A percentile compares a stretch with the other conserved stretches of the same genome.
Evolutionary conservation across 1,139 yeast species (phyloP).

Genomic region (Taphrina confusa): DNA sequence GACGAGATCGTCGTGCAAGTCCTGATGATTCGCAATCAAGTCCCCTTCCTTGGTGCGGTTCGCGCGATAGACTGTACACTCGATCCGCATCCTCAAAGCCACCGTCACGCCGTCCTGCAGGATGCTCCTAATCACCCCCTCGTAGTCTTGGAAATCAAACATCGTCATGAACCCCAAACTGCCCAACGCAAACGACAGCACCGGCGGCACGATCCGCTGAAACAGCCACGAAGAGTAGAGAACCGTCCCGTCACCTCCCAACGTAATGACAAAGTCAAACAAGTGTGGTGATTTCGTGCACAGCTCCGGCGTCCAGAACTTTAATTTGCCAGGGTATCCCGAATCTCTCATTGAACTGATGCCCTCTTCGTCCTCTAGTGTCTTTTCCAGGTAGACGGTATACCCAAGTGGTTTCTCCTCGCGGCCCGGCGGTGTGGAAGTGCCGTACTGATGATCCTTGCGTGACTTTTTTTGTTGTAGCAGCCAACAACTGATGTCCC

Average conservation of each 20-base stretch:
- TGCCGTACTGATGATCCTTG: slow-evolving; percentile 1
- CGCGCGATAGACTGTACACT: slow-evolving; percentile 66
- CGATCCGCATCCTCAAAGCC: slow-evolving; percentile 71
- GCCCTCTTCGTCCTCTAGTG: slow-evolving; percentile 29
- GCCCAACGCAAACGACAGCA: slow-evolving; percentile 77
- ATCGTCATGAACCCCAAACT: slow-evolving; percentile 82
- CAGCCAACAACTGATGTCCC: slow-evolving; percentile 62
- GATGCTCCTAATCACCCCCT: slow-evolving; percentile 57
- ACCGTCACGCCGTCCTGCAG: slow-evolving; percentile 65
- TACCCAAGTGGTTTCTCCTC: slow-evolving; percentile 29
- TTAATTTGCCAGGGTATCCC: slow-evolving; percentile 47
- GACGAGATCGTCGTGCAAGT: slow-evolving; percentile 40
- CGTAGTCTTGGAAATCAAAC: slow-evolving; percentile 62
- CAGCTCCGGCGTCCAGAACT: slow-evolving; percentile 60
- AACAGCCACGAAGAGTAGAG: slow-evolving; percentile 63
- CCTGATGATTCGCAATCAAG: slow-evolving; percentile 36
- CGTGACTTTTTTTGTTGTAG: slow-evolving; percentile 42
- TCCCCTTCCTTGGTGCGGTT: slow-evolving; percentile 37
- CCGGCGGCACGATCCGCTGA: slow-evolving; percentile 78
- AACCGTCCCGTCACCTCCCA: slow-evolving; percentile 92
- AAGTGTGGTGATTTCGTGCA: slow-evolving; percentile 53
- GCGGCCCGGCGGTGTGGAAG: background rate
- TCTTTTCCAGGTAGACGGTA: slow-evolving; percentile 38
- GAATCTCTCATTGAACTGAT: slow-evolving; percentile 23
- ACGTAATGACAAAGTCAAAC: slow-evolving; percentile 58